Evolutionary conservation across 225 moss, liverwort and hornwort species (phyloP), one percentile per base, ranked within the genome.

Genomic region (Asterella californica): DNA sequence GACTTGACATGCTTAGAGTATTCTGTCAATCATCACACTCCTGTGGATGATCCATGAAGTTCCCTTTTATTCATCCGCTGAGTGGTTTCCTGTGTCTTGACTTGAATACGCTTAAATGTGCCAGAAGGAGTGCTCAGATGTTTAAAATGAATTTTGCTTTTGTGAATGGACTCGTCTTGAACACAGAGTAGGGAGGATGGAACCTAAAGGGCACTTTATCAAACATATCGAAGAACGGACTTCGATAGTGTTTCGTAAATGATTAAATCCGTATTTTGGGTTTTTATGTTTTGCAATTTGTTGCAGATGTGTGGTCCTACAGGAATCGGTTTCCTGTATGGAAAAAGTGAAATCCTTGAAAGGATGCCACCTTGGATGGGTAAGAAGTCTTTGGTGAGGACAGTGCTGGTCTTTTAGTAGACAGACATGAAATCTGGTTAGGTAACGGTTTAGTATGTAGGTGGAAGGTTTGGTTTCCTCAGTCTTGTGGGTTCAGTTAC

Each of bases 241-340:
- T 12, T 52, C 5, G 52, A 17, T 11, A 52, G 48, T 52, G 14
- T 17, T 14, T 52, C 60, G 24, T 24, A 60, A 60, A 60, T 10
- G 21, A 29, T 29, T 29, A 6, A 33, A 29, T 32, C 22, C 4
- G 37, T 37, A 45, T 34, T 30, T 30, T 38, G 19, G n/a, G 61
- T 9, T 45, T 42, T 76, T 9, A 76, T 45, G 61, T 25, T 45
- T 66, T 38, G 27, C 53, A 62, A 0, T 69, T 14, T 83, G 30
- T 72, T 83, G 78, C 88, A 96, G 92, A 96, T 96, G 96, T 96
- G 94, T 81, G 94, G 96, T 82, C 94, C 96, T 33, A 96, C 94
- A 2, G 96, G 94, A 61, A 85, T 96, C 75, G 96, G 94, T n/a
- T 89, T 94, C 55, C 79, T 96, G 42, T 90, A 90, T 81, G 90